phyloP scores from a whole-genome alignment of 2,329 filamentous ascomycete genomes.

The Orbilia oligospora region DNA sequence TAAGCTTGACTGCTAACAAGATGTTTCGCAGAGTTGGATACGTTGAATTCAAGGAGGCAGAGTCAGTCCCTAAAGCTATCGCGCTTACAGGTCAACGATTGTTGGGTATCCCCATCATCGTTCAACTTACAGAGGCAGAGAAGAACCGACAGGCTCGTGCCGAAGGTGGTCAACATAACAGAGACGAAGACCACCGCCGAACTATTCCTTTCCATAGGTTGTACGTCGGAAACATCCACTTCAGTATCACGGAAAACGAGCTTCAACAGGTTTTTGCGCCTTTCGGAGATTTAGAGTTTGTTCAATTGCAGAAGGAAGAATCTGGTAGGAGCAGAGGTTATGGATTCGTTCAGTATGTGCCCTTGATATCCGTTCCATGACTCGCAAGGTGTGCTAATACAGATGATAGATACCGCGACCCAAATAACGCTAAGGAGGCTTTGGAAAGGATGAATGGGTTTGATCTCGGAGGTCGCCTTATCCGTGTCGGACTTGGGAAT shows the following conservation, averaged over 20 bases:
- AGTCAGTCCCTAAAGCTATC: constrained; percentile 91
- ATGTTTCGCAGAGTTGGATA: constrained; percentile 85
- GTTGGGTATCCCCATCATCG: constrained; percentile 98
- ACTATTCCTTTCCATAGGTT: constrained; percentile 92
- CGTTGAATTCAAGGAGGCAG: constrained; percentile 97
- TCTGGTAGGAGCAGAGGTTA: constrained; percentile 91
- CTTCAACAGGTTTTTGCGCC: constrained; percentile 96
- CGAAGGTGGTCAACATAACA: constrained; percentile 57
- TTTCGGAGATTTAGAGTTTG: constrained; percentile 97
- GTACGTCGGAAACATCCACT: constrained; percentile 99
- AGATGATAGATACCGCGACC: constrained; percentile 83
- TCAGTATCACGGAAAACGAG: constrained; percentile 97
- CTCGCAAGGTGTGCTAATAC: constrained; percentile 63
- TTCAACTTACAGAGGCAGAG: constrained; percentile 97
- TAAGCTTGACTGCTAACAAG: constrained; percentile 41
- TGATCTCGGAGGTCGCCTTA: constrained; percentile 95
- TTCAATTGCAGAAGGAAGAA: constrained; percentile 97
- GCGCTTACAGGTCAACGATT: constrained; percentile 99
- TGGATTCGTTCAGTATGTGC: constrained; percentile 95
- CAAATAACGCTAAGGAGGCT: constrained; percentile 90
- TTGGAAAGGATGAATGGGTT: constrained; percentile 99
- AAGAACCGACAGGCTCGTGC: constrained; percentile 94
- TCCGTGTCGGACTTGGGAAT: constrained; percentile 98
- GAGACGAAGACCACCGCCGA: constrained; percentile 52
- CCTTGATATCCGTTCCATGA: neutral